Percentiles rank a stretch among this genome's conserved stretches.
Conservation (phyloP, 306 rosid species). For the Urtica urens region DNA sequence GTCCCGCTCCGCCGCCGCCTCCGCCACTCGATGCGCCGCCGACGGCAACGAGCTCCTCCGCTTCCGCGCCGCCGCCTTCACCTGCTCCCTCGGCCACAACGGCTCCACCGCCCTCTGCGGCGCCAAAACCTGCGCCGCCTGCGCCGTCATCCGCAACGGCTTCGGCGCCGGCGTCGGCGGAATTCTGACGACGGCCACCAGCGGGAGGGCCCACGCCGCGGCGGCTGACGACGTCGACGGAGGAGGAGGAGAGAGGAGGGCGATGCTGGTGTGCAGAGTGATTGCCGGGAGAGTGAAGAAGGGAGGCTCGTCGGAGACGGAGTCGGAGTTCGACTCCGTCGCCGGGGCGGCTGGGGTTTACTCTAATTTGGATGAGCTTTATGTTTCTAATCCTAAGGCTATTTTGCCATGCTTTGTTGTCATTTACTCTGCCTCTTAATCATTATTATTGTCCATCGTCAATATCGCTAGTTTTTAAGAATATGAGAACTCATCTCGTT, state of each 20-base stretch:
- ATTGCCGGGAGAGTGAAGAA: conserved; percentile 97
- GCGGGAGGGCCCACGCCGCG: conserved; percentile 91
- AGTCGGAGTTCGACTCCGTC: conserved; percentile 75
- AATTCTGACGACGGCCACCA: conserved; percentile 76
- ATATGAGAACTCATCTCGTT: no score
- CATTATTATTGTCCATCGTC: not conserved
- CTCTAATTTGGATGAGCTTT: conserved; percentile 86
- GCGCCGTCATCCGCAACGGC: conserved; percentile 66
- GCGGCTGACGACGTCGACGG: conserved; percentile 44
- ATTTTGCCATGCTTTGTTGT: conserved; percentile 99
- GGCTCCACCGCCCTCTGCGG: conserved; percentile 82
- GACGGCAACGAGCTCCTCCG: conserved; percentile 92
- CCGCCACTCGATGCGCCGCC: conserved; percentile 75
- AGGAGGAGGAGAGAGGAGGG: conserved; percentile 38
- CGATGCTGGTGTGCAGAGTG: conserved; percentile 96
- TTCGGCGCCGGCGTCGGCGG: conserved; percentile 38
- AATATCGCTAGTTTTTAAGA: conserved; percentile 1
- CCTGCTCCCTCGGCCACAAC: conserved; percentile 70
- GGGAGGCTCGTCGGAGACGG: conserved; percentile 40
- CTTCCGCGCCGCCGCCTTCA: conserved; percentile 72
- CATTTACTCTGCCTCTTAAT: conserved; percentile 59
- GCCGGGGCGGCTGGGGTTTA: conserved; percentile 66
- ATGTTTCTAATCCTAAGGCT: conserved; percentile 62
- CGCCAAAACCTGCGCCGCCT: conserved; percentile 51
- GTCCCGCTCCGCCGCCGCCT: conserved; percentile 42